Evolutionary conservation across 176 grass and related monocot species (phyloP).

Genomic region (Thalia dealbata): DNA sequence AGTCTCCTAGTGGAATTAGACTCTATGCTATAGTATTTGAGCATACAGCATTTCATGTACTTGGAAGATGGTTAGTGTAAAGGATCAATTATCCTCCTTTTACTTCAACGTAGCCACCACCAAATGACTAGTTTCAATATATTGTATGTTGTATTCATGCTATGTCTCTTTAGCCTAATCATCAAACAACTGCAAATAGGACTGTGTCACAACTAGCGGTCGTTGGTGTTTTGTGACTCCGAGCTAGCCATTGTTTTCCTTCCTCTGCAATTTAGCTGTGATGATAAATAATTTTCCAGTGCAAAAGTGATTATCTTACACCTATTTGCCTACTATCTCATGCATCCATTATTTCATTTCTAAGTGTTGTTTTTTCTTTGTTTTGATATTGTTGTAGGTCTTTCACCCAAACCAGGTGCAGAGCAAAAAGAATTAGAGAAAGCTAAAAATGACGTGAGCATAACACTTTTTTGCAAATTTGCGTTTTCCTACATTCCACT

Average conservation of each 20-base stretch:
- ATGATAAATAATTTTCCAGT: not conserved
- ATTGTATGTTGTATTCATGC: no score
- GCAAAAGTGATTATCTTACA: not conserved
- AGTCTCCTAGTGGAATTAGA: not conserved
- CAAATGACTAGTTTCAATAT: no score
- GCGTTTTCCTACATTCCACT: not conserved
- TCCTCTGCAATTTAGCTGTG: not conserved
- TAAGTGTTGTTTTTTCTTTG: no score
- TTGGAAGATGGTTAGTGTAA: not conserved
- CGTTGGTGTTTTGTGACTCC: not conserved
- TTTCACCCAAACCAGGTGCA: slow-evolving; percentile 47
- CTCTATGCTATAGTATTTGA: not conserved
- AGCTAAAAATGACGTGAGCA: not conserved
- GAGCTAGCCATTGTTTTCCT: not conserved
- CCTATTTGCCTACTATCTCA: not conserved
- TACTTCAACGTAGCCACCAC: no score
- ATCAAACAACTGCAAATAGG: not conserved
- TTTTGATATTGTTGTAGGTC: slow-evolving; percentile 37
- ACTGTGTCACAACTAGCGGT: no score
- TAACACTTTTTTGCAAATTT: not conserved
- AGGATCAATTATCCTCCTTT: not conserved
- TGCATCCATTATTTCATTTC: not conserved
- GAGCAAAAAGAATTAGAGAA: not conserved
- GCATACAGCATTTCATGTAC: not conserved
- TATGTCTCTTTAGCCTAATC: not conserved